Percentiles rank a stretch among this genome's conserved stretches.
Evolutionary conservation across 2,329 filamentous ascomycete genomes (phyloP).

Genomic region (Hortaea werneckii): DNA sequence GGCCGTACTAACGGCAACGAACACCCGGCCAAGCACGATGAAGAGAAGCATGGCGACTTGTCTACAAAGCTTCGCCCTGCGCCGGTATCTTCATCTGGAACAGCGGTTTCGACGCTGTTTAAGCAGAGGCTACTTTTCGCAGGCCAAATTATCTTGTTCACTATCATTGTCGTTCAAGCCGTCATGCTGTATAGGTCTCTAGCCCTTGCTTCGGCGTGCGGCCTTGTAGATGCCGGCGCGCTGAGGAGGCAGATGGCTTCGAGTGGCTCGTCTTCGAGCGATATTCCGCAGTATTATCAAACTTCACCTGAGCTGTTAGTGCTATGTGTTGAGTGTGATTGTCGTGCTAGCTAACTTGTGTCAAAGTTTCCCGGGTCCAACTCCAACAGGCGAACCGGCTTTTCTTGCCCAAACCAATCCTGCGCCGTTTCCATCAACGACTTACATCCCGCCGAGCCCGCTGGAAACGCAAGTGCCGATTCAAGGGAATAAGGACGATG

Average conservation of each 20-base stretch:
- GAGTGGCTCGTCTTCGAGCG: constrained; percentile 8
- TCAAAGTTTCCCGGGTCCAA: constrained; percentile 43
- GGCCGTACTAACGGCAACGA: too few relatives aligned
- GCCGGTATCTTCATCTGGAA: not conserved
- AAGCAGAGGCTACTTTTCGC: constrained; percentile 2
- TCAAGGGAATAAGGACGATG: constrained; percentile 42
- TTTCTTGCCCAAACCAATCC: constrained; percentile 63
- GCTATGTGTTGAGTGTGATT: not conserved
- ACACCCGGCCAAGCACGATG: not conserved
- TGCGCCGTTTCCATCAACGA: constrained; percentile 49
- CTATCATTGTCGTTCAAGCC: constrained; percentile 15
- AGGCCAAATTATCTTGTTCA: constrained; percentile 19
- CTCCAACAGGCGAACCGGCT: constrained; percentile 57
- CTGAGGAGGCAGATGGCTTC: constrained; percentile 10
- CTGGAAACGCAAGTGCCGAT: constrained; percentile 63
- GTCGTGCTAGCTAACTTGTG: not conserved
- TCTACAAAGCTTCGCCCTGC: not conserved
- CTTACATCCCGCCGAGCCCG: constrained; percentile 59
- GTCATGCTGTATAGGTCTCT: constrained; percentile 25
- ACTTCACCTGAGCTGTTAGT: constrained; percentile 45
- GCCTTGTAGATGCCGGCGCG: constrained; percentile 14
- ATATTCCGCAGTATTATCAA: constrained; percentile 52
- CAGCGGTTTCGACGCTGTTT: not conserved
- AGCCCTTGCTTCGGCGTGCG: constrained; percentile 17
- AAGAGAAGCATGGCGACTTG: not conserved